Evolutionary conservation across 495 filamentous ascomycete genomes (phyloP), one percentile per base, ranked within the genome.

Genomic region (Talaromyces liani): DNA sequence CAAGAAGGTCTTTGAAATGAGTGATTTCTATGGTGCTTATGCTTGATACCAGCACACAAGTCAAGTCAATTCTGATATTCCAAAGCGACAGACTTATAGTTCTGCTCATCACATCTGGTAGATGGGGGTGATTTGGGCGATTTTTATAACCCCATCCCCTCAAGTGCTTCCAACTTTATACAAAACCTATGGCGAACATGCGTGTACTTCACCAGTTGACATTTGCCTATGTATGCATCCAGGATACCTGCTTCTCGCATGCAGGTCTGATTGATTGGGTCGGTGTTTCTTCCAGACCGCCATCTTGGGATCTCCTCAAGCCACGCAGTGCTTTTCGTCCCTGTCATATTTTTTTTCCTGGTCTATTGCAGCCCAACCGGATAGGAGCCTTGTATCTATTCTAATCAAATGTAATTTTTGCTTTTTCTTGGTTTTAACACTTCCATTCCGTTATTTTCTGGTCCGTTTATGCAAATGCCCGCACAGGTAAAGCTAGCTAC

Each of bases 251-350:
- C 45, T 49, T 41, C 45, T 49, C 20, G 18, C 45, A 49, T 49
- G 45, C 45, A 49, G 18, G 45, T 9, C 18, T 49, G 45, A 22
- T 49, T 49, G 45, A 49, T 49, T 49, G 45, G 45, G 45, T 60
- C 22, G 58, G 9, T 60, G 27, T 60, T 36, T 29, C n/a, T 58
- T 36, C 14, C 56, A 58, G 56, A 58, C 56, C 56, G 56, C 56
- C 56, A 58, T 58, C 16, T 58, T 33, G 18, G 16, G 18, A 3
- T 22, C 18, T 36, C 31, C n/a, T 9, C 14, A 34, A 16, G 27
- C 16, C 10, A 20, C 20, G 0, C 31, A 20, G 8, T 31, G 54
- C 14, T 18, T 58, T 36, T 36, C 10, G 5, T 34, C n/a, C 14
- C 56, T 56, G 22, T 31, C 53, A 29, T 56, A 14, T 56, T 56